Evolutionary conservation across 345 rosid species (phyloP), one percentile per base, ranked within the genome.

Genomic region (Stellera chamaejasme): DNA sequence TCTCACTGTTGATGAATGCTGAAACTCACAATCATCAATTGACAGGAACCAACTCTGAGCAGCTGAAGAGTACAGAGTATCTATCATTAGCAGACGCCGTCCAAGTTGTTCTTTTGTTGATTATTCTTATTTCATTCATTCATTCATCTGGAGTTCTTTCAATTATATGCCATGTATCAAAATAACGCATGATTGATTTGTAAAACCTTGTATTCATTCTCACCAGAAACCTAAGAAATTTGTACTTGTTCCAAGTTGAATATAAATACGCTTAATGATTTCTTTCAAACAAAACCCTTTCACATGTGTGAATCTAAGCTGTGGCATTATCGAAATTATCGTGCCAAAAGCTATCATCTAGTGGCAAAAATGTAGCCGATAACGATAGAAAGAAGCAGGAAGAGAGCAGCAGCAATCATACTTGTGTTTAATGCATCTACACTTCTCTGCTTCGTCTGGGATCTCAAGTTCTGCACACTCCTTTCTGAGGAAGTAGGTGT

Each of bases 341-440:
- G 28, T 27, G 19, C 51, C 8, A 3, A 36, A 19, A 43, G 16
- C 67, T 56, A 64, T 56, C 64, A 61, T 58, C 69, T 60, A 54
- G 50, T 69, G 58, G 75, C 39, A 26, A 82, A 60, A 60, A 90
- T 13, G 50, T 58, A 67, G 23, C 95, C 95, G 11, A 79, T 51
- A 36, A 82, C 6, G 55, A 79, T 49, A 11, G 92, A 71, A 50
- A 80, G 71, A 15, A 89, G 54, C 45, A 89, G 79, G 66, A 80
- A 67, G 15, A 86, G 63, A 27, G 77, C 5, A n/a, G 88, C 82
- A 0, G 73, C 80, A 14, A 73, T 43, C 16, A 78, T 50, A 60
- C 45, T 60, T 60, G 65, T 59, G 57, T 63, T 74, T 15, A 51
- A 41, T 10, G 74, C 48, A 53, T 52, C 56, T 4, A 0, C 16